These are phyloP conservation scores for Dactylis glomerata DNA, from an alignment of 176 grass and related monocot species.

Conservation along the genomic window DNA sequence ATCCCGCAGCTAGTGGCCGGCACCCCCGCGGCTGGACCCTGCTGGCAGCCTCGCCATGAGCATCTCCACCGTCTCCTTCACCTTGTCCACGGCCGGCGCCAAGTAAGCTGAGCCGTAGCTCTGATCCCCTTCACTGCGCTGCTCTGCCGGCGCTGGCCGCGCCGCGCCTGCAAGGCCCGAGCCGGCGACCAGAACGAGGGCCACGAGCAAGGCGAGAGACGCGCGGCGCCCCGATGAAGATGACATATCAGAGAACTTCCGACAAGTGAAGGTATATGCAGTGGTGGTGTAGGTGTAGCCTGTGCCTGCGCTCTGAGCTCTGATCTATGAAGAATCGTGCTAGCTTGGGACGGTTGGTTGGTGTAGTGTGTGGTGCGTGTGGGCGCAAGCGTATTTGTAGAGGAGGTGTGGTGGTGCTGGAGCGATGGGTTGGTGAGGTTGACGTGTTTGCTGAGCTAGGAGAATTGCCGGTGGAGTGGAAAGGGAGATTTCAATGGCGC, in stretches of 20 bases:
- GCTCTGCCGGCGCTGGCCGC: neutral
- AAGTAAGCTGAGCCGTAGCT: slow-evolving; percentile 1
- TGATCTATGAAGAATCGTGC: neutral
- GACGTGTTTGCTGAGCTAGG: neutral
- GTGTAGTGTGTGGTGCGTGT: neutral
- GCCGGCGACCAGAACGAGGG: neutral
- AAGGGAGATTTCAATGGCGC: neutral
- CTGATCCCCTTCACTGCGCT: neutral
- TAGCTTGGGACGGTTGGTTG: neutral
- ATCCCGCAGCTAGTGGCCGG: slow-evolving; percentile 47
- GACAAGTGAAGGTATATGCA: neutral
- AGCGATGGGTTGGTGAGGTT: neutral
- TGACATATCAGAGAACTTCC: slow-evolving; percentile 1
- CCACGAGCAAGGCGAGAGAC: neutral
- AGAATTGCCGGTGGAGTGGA: neutral
- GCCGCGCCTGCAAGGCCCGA: neutral
- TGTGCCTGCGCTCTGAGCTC: neutral
- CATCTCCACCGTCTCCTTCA: slow-evolving; percentile 45
- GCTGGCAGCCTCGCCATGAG: slow-evolving; percentile 64
- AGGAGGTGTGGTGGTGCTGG: neutral
- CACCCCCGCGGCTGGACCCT: slow-evolving; percentile 60
- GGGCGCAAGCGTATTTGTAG: neutral
- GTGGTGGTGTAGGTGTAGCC: neutral
- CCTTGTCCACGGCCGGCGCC: neutral
- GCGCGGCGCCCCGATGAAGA: neutral